Evolutionary conservation across 345 rosid genomes (phyloP).

Genomic region (Erysimum cheiranthoides): DNA sequence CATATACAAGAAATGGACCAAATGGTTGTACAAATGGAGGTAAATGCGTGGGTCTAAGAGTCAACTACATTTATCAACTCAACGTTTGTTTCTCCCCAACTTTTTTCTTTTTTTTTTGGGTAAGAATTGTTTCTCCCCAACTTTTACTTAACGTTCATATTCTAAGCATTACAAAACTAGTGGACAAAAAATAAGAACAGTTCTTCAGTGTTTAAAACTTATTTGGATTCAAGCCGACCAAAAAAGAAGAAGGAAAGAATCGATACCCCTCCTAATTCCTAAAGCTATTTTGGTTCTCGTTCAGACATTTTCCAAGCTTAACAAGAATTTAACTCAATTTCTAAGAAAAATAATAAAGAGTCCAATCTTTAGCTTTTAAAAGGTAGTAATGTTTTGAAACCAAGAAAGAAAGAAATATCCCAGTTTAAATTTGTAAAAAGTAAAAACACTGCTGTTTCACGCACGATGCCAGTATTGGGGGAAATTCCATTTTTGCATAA

Average conservation of each 20-base stretch:
- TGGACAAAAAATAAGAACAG: background rate
- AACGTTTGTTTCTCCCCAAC: too few relatives aligned
- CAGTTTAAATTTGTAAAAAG: too few relatives aligned
- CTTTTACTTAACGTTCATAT: background rate
- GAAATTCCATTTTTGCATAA: too few relatives aligned
- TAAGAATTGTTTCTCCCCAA: slow-evolving; percentile 1
- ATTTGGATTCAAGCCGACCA: background rate
- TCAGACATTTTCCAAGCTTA: slow-evolving; percentile 9
- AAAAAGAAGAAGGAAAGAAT: background rate
- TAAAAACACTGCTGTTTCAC: too few relatives aligned
- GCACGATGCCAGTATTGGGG: too few relatives aligned
- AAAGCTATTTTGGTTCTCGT: slow-evolving; percentile 2
- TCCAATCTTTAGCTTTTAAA: background rate
- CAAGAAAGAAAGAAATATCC: too few relatives aligned
- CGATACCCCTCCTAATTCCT: background rate
- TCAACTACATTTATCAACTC: slow-evolving; percentile 10
- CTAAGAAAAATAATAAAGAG: background rate
- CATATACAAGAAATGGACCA: too few relatives aligned
- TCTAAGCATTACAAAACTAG: background rate
- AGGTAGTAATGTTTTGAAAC: too few relatives aligned
- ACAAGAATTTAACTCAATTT: background rate
- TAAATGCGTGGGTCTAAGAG: slow-evolving; percentile 22
- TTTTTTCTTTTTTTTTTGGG: too few relatives aligned
- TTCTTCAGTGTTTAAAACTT: background rate
- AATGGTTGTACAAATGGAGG: too few relatives aligned